A percentile compares a stretch with the other conserved stretches of the same genome.
Evolutionary conservation across 495 filamentous ascomycete species (phyloP).

Genomic region (Copromyces sp.): DNA sequence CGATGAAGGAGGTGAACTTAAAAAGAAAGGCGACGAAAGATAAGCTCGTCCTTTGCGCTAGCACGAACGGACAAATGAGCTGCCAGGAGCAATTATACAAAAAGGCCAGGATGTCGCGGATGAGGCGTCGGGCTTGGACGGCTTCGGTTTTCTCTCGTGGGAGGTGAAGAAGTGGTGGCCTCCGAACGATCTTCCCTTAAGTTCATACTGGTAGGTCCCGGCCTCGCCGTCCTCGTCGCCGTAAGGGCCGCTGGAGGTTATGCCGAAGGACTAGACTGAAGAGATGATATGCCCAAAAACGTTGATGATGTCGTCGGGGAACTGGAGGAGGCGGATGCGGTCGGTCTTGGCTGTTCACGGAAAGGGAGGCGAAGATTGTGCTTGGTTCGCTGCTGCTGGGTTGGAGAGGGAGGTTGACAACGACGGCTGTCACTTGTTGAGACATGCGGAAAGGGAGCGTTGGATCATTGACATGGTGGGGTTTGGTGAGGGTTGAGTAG

Average conservation of each 20-base stretch:
- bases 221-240: not conserved
- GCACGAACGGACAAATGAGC: constrained; percentile 3
- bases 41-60: constrained; percentile 13
- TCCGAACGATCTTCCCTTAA: constrained; percentile 12
- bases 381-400: not conserved
- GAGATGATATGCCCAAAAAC: constrained; percentile 22
- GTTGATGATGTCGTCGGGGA: constrained; percentile 10
- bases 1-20: not conserved
- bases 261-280: constrained; percentile 12
- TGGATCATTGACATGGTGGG: not conserved
- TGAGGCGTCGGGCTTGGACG: constrained; percentile 8
- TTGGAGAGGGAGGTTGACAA: not conserved
- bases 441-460: not conserved
- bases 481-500: not conserved
- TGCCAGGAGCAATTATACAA: constrained; percentile 10
- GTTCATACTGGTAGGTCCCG: constrained; percentile 5
- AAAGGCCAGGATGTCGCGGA: constrained; percentile 14
- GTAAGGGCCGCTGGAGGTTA: not conserved
- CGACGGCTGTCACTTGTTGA: not conserved
- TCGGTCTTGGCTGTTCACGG: constrained; percentile 12
- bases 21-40: constrained; percentile 1
- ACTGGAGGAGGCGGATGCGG: constrained; percentile 11
- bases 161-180: not conserved
- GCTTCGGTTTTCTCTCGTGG: not conserved
- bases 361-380: constrained; percentile 7